Evolutionary conservation across 768 basidiomycete genomes (phyloP), one percentile per base, ranked within the genome.

Genomic region (Suillus americanus): DNA sequence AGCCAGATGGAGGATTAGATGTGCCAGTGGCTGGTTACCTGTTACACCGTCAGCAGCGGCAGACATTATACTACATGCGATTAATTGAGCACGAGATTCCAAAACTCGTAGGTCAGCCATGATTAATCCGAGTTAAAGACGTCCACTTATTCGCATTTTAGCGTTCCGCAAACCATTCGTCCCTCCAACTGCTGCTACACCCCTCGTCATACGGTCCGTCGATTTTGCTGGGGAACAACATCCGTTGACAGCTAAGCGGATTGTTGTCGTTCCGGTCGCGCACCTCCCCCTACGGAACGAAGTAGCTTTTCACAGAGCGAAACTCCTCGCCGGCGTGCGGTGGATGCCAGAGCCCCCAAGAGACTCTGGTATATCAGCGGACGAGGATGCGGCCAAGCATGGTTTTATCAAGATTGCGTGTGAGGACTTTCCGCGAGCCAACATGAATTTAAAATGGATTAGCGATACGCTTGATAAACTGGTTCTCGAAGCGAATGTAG

Each of bases 361-460:
- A 18, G 88, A 92, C 67, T 83, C 88, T 40, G 93, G 94, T 2
- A 61, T 73, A 20, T 75, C 88, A 28, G 60, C 64, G 46, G 80
- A 79, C 55, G 75, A 75, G 12, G 75, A 83, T 50, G 80, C 80
- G 54, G 76, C 73, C 12, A 85, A 82, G 74, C 85, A 93, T 63
- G 96, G 96, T 5, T 96, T 86, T 78, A 81, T 99, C 77, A 95
- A 95, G 79, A 91, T 99, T 66, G 84, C 91, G 1, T 95, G 92
- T 72, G 96, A 98, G 70, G 86, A 91, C 75, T 97, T 94, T 76
- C 87, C 89, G 8, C 82, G 86, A 68, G 85, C 89, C 2, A 82
- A 86, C 33, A 90, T 92, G 91, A 99, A 99, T 77, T 80, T 97
- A 70, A 97, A 96, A 76, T 97, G 94, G 91, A 93, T 91, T 46